Evolutionary conservation across 1,284 basidiomycete species (phyloP).

Genomic region (Butyriboletus appendiculatus): DNA sequence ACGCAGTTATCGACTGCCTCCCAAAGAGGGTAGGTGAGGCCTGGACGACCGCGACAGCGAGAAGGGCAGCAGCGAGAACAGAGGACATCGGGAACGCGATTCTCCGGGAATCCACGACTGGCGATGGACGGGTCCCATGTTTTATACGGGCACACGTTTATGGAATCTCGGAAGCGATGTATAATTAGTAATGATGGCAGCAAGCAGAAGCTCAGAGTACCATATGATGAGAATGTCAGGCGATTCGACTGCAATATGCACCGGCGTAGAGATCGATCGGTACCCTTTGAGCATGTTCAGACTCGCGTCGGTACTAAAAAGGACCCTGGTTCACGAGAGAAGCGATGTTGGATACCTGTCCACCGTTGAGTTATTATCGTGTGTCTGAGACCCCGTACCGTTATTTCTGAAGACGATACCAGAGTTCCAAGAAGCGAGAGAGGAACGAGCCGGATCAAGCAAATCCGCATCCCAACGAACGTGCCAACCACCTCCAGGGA

Average conservation of each 20-base stretch:
- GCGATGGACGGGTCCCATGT: neutral
- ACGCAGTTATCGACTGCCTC: conserved; percentile 42
- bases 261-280: neutral
- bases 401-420: neutral
- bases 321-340: neutral
- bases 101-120: neutral
- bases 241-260: neutral
- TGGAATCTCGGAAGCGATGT: neutral
- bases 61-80: conserved; percentile 16
- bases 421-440: no score
- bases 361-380: neutral
- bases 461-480: conserved; percentile 1
- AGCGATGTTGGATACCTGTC: neutral
- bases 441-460: neutral
- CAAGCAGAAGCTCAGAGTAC: neutral
- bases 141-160: neutral
- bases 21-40: conserved; percentile 27
- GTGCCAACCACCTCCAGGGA: conserved; percentile 2
- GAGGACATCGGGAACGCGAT: conserved; percentile 17
- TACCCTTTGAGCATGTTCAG: neutral
- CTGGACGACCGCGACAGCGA: conserved; percentile 16
- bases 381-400: neutral
- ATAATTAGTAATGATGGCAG: conserved; percentile 13
- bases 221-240: conserved; percentile 12
- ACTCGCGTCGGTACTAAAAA: neutral